Evolutionary conservation across 176 grass and related monocot genomes (phyloP), one percentile per base, ranked within the genome.

Genomic region (Secale cereale): DNA sequence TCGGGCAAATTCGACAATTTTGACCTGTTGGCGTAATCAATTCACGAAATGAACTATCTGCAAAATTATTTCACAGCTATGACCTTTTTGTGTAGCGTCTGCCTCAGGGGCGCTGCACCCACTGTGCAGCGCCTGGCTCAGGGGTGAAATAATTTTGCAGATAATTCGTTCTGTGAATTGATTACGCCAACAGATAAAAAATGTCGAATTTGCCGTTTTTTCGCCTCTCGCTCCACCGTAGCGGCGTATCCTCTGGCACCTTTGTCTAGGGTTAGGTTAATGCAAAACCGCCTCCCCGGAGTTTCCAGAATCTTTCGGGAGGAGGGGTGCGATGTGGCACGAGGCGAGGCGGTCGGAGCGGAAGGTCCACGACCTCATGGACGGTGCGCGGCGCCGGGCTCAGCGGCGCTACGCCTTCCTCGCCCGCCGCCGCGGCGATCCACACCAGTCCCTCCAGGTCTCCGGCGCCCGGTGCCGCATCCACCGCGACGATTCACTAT

Each of bases 301-400:
- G 25, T 41, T 78, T 82, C 79, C 33, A 45, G 64, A 72, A 70
- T 52, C 30, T 81, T 85, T 50, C 13, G 30, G 48, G 28, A 76
- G 27, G 46, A 22, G 29, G 22, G 14, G 26, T 73, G 84, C 63
- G 86, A 99, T 99, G 97, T 96, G 97, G 97, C 97, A 99, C 82
- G 97, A 99, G 88, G 97, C 94, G 78, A 86, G 91, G 86, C 85
- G 87, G 78, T 94, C 97, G 13, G 94, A 99, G 88, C 88, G 87
- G 79, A 99, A 94, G 93, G 97, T 99, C 41, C 97, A 99, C 52
- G 91, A 94, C 75, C 81, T 99, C 86, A 99, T 99, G 97, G 94
- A 99, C 70, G 87, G 91, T 39, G 97, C 94, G 66, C 91, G 97
- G 31, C 92, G 94, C 78, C 85, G 93, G 74, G 91, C 97, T 52